phyloP scores from a whole-genome alignment of 306 rosid species.

The Prunus mongolica region DNA sequence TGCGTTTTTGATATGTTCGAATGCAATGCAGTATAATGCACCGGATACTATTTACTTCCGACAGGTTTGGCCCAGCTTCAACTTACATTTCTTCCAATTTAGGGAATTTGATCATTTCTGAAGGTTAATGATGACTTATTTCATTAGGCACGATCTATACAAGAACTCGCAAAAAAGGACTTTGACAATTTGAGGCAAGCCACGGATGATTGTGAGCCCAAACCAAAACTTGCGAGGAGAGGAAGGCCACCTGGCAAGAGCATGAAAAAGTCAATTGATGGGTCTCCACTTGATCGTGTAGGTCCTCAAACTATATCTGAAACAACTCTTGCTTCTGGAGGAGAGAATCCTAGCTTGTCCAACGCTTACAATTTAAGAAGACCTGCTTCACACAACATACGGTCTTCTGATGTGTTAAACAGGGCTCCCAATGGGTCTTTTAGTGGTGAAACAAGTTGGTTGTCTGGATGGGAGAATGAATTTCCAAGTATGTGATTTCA shows the following conservation, averaged over 20 bases:
- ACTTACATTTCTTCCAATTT: not conserved
- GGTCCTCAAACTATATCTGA: conserved; percentile 56
- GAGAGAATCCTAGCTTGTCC: conserved; percentile 51
- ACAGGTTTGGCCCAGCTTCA: conserved; percentile 56
- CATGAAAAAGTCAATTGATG: conserved; percentile 43
- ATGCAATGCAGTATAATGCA: conserved; percentile 89
- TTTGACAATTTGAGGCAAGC: conserved; percentile 86
- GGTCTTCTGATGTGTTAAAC: conserved; percentile 40
- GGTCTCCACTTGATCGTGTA: conserved; percentile 42
- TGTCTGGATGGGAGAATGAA: conserved; percentile 82
- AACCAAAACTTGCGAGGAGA: conserved; percentile 65
- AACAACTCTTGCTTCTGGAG: conserved; percentile 65
- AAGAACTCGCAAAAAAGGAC: conserved; percentile 84
- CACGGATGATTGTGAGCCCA: conserved; percentile 59
- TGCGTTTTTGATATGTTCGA: conserved; percentile 77
- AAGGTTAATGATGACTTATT: conserved; percentile 12
- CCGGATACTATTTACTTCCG: conserved; percentile 75
- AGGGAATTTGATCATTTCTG: conserved; percentile 9
- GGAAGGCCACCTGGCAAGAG: conserved; percentile 92
- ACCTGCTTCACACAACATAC: conserved; percentile 34
- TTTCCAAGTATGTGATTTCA: conserved; percentile 58
- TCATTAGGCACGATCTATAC: conserved; percentile 77
- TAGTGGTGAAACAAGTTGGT: conserved; percentile 56
- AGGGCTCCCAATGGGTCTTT: conserved; percentile 38
- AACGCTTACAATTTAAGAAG: conserved; percentile 69